A percentile compares a stretch with the other conserved stretches of the same genome.
Conservation (phyloP, 176 grass and related monocot species). For the Eragrostis curvula region DNA sequence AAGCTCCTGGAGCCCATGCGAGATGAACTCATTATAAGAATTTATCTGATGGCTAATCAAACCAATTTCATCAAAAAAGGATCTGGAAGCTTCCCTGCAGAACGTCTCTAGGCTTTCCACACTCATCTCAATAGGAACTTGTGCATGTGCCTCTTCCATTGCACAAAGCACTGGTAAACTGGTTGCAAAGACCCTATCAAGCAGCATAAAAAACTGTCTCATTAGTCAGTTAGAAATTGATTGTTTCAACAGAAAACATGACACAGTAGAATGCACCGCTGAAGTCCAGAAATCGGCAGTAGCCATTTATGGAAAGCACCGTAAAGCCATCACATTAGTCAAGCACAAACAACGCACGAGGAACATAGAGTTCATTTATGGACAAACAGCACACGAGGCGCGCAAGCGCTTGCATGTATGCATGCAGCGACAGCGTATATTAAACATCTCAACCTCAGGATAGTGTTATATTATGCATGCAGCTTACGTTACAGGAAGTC, state of each 20-base stretch:
- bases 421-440: neutral
- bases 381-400: neutral
- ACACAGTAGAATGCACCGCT: neutral
- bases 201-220: neutral
- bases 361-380: neutral
- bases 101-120: slow-evolving; percentile 75
- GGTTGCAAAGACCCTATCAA: slow-evolving; percentile 37
- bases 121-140: slow-evolving; percentile 57
- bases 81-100: slow-evolving; percentile 73
- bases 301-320: too few species aligned
- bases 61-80: slow-evolving; percentile 79
- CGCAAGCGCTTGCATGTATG: neutral
- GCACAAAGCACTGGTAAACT: neutral
- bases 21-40: slow-evolving; percentile 84
- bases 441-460: neutral
- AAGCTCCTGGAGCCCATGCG: slow-evolving; percentile 79
- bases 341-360: too few species aligned
- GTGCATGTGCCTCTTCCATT: slow-evolving; percentile 44
- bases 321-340: neutral
- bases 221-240: slow-evolving; percentile 10
- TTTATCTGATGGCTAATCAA: slow-evolving; percentile 87
- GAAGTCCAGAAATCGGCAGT: neutral
- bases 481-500: neutral
- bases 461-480: neutral
- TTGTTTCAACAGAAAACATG: slow-evolving; percentile 16